phyloP scores from a whole-genome alignment of 805 yeast species.

The Spathaspora passalidarum region DNA sequence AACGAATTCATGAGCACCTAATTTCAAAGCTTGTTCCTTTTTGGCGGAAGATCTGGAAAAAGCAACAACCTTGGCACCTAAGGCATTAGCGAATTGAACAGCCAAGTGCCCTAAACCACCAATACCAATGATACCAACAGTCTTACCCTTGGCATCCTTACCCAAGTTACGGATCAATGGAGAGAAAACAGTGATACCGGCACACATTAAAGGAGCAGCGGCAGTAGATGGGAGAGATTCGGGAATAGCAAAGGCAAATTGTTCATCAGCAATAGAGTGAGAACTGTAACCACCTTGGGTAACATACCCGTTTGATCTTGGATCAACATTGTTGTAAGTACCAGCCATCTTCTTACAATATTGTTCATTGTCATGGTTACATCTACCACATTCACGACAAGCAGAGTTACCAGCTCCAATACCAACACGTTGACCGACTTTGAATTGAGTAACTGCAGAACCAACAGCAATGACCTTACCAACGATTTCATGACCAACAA shows the following conservation, averaged over 20 bases:
- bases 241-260: conserved; percentile 49
- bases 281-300: conserved; percentile 52
- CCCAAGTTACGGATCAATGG: conserved; percentile 46
- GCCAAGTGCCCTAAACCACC: conserved; percentile 71
- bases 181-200: conserved; percentile 53
- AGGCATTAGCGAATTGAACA: conserved; percentile 54
- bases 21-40: conserved; percentile 25
- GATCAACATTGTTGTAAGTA: conserved; percentile 52
- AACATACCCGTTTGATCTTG: conserved; percentile 22
- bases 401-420: conserved; percentile 68
- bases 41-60: conserved; percentile 28
- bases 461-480: conserved; percentile 66
- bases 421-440: conserved; percentile 76
- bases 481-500: conserved; percentile 65
- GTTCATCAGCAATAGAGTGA: conserved; percentile 41
- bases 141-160: conserved; percentile 23
- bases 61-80: conserved; percentile 63
- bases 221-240: conserved; percentile 36
- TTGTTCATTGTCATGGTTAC: conserved; percentile 34
- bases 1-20: conserved; percentile 35
- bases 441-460: conserved; percentile 44
- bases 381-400: conserved; percentile 63
- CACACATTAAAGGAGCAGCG: conserved; percentile 57
- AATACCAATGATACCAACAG: conserved; percentile 60
- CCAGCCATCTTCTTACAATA: conserved; percentile 49